Conservation (phyloP, 345 rosid species). For the Litchi chinensis region DNA sequence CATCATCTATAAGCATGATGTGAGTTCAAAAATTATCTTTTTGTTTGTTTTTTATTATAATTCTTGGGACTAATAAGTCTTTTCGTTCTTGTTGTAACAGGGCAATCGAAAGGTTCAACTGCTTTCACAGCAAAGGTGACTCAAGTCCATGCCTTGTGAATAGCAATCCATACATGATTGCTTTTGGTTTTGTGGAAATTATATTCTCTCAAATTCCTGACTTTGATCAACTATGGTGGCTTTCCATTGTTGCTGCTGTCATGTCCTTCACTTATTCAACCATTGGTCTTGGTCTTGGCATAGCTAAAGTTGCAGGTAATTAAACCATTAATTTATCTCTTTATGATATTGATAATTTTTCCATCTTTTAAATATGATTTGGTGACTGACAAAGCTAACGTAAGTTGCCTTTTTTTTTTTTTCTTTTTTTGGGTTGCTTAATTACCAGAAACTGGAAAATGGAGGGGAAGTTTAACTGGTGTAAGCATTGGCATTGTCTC, state of each 20-base stretch:
- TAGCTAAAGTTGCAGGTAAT: constrained; percentile 62
- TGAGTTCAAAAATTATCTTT: neutral
- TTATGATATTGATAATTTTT: no score
- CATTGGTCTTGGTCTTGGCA: constrained; percentile 84
- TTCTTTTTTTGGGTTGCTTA: neutral
- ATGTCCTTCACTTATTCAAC: constrained; percentile 93
- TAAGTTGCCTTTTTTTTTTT: no score
- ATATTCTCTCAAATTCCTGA: constrained; percentile 81
- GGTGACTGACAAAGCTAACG: no score
- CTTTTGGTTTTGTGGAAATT: constrained; percentile 59
- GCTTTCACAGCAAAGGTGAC: constrained; percentile 48
- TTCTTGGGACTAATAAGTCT: neutral
- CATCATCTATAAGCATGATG: constrained; percentile 48
- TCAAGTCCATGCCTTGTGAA: constrained; percentile 46
- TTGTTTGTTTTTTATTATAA: neutral
- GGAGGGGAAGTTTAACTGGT: constrained; percentile 77
- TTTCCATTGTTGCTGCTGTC: constrained; percentile 80
- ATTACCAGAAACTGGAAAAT: constrained; percentile 42
- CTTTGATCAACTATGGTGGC: constrained; percentile 88
- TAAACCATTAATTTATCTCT: neutral
- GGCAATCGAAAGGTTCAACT: constrained; percentile 62
- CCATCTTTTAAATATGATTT: neutral
- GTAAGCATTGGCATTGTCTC: constrained; percentile 53
- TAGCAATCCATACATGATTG: constrained; percentile 66
- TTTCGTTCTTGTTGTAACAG: constrained; percentile 33